Conservation (phyloP, 768 basidiomycete species). For the Lactarius hatsudake region DNA sequence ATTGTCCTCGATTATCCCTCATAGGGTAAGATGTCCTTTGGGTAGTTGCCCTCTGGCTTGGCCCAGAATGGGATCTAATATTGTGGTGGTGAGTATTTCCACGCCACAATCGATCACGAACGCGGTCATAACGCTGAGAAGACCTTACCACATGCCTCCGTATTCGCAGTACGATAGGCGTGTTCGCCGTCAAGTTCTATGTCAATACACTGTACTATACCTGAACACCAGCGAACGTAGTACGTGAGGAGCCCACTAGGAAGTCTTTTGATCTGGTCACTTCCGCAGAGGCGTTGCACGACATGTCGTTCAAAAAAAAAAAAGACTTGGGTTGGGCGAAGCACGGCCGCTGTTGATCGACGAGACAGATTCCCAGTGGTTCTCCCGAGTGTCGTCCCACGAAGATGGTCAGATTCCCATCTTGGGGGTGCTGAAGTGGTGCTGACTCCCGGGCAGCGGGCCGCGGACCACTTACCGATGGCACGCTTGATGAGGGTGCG, state of each 20-base stretch:
- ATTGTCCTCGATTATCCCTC: conserved; percentile 10
- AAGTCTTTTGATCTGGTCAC: neutral
- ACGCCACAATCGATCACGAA: conserved; percentile 24
- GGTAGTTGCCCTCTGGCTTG: neutral
- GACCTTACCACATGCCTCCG: conserved; percentile 7
- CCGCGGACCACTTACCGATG: conserved; percentile 8
- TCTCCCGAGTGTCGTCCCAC: conserved; percentile 13
- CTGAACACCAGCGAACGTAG: neutral
- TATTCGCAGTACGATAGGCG: neutral
- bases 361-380: conserved; percentile 15
- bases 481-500: neutral
- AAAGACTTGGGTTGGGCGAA: neutral
- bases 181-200: conserved; percentile 1
- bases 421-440: neutral
- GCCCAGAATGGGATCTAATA: neutral
- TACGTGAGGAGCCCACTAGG: neutral
- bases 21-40: neutral
- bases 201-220: neutral
- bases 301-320: neutral
- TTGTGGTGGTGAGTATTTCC: neutral
- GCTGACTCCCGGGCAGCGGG: conserved; percentile 6
- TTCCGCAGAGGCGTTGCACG: neutral
- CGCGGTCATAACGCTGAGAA: conserved; percentile 2
- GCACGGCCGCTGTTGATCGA: conserved; percentile 15
- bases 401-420: conserved; percentile 17